phyloP scores from a whole-genome alignment of 805 yeast genomes.

The Saturnispora halmiae region DNA sequence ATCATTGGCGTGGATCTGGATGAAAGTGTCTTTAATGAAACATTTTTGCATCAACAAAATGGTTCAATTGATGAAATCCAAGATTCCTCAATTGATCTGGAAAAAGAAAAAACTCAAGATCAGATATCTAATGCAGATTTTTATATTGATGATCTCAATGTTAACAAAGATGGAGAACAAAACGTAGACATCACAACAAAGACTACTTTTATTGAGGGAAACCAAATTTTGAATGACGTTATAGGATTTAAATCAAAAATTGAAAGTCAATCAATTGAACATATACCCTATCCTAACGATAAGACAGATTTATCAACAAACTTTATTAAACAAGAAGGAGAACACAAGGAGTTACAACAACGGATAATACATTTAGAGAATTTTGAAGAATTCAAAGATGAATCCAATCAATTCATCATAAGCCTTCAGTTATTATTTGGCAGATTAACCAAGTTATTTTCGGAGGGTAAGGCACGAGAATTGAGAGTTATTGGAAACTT shows the following conservation, averaged over 20 bases:
- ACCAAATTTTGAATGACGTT: neutral
- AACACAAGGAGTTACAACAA: too few species aligned
- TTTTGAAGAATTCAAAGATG: neutral
- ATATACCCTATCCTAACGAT: neutral
- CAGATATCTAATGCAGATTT: neutral
- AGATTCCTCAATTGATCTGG: too few species aligned
- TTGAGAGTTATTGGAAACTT: slow-evolving; percentile 46
- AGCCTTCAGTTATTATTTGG: neutral
- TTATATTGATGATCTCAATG: neutral
- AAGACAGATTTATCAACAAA: neutral
- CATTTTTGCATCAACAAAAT: too few species aligned
- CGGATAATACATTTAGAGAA: neutral
- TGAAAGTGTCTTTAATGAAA: slow-evolving; percentile 3
- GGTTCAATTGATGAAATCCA: too few species aligned
- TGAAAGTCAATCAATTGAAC: too few species aligned
- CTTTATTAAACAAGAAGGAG: too few species aligned
- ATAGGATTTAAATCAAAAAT: too few species aligned
- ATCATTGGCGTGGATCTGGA: slow-evolving; percentile 8
- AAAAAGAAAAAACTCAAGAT: too few species aligned
- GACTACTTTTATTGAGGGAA: too few species aligned
- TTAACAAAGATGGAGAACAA: neutral
- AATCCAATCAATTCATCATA: neutral
- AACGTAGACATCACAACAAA: too few species aligned
- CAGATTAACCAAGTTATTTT: slow-evolving; percentile 34
- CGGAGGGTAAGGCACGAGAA: slow-evolving; percentile 52